These are phyloP conservation scores for Huntiella savannae DNA, from an alignment of 2,329 filamentous ascomycete genomes.

Conservation along the genomic window DNA sequence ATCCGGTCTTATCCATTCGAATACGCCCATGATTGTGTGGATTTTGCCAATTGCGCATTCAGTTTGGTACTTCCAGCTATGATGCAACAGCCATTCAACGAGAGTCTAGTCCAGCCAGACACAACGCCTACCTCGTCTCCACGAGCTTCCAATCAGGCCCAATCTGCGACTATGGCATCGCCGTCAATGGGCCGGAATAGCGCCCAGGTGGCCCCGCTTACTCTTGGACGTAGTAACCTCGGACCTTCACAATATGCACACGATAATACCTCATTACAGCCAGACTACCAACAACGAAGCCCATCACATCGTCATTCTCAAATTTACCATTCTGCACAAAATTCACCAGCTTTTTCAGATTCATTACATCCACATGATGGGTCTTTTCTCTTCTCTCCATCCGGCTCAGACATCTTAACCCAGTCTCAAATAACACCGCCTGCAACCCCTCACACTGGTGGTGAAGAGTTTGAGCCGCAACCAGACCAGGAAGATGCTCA, in stretches of 20 bases:
- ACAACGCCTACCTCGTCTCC: neutral
- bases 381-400: slow-evolving; percentile 15
- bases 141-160: neutral
- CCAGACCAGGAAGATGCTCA: slow-evolving; percentile 1
- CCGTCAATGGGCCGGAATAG: slow-evolving; percentile 32
- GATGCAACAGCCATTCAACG: neutral
- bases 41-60: neutral
- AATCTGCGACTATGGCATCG: slow-evolving; percentile 4
- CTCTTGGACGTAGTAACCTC: slow-evolving; percentile 20
- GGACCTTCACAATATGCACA: neutral
- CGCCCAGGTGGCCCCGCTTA: slow-evolving; percentile 40
- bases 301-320: slow-evolving; percentile 2
- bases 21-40: slow-evolving; percentile 3
- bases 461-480: slow-evolving; percentile 32
- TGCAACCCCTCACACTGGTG: slow-evolving; percentile 50
- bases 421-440: slow-evolving; percentile 57
- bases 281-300: neutral
- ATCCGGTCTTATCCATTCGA: too few species aligned
- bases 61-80: slow-evolving; percentile 8
- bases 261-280: neutral
- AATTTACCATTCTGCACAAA: neutral
- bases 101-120: neutral
- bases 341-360: neutral
- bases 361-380: slow-evolving; percentile 5
- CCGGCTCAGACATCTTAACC: slow-evolving; percentile 23